Evolutionary conservation across 2,329 filamentous ascomycete species (phyloP).

Genomic region (Talaromyces albobiverticillius): DNA sequence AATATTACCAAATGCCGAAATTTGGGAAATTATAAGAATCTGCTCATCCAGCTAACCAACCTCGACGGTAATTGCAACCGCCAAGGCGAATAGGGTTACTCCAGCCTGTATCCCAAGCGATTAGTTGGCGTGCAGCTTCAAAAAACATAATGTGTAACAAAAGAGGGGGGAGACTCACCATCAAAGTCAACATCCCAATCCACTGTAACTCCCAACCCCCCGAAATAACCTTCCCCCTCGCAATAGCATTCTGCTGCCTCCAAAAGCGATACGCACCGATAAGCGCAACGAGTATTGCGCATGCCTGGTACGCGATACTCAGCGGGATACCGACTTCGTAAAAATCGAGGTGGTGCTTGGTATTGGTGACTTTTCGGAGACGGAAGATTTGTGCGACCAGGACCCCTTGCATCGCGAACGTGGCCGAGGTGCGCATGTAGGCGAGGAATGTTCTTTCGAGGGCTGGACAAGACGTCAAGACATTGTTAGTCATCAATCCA

Average conservation of each 20-base stretch:
- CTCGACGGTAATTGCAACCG: conserved; percentile 11
- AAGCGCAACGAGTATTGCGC: conserved; percentile 50
- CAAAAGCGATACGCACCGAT: conserved; percentile 61
- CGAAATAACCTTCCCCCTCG: conserved; percentile 54
- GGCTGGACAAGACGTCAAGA: conserved; percentile 48
- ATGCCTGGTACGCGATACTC: conserved; percentile 44
- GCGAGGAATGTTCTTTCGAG: conserved; percentile 72
- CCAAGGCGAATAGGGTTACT: conserved; percentile 6
- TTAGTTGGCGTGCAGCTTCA: not conserved
- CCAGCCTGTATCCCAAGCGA: conserved; percentile 3
- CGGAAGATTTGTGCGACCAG: conserved; percentile 66
- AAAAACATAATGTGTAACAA: not conserved
- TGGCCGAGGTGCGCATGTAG: conserved; percentile 68
- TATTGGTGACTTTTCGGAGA: conserved; percentile 44
- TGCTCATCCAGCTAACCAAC: not conserved
- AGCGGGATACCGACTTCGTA: conserved; percentile 61
- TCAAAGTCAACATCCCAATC: conserved; percentile 45
- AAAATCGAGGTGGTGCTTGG: conserved; percentile 51
- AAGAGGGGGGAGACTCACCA: conserved; percentile 42
- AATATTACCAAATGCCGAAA: not conserved
- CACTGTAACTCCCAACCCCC: conserved; percentile 59
- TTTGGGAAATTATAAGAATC: not conserved
- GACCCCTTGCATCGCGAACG: conserved; percentile 66
- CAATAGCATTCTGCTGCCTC: conserved; percentile 59
- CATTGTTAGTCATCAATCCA: not conserved